Evolutionary conservation across 495 filamentous ascomycete genomes (phyloP).

Genomic region (Penicillium crystallinum): DNA sequence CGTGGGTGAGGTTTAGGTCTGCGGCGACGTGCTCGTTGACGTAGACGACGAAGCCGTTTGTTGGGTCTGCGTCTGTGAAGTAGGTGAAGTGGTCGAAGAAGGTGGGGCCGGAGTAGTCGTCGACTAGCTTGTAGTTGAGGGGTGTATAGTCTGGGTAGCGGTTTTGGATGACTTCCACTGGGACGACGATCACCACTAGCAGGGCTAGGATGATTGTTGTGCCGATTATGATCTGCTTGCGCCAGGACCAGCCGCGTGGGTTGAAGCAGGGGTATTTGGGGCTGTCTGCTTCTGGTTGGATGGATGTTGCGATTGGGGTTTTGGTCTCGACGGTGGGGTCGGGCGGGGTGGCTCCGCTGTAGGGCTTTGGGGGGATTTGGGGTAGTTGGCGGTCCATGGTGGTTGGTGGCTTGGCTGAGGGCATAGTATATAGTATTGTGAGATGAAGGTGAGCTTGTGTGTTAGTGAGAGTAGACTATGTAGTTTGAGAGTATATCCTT

Average conservation of each 20-base stretch:
- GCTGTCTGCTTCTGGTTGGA: background rate
- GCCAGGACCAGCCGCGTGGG: conserved; percentile 45
- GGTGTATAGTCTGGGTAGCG: conserved; percentile 50
- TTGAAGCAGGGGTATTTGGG: conserved; percentile 34
- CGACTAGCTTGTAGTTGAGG: conserved; percentile 46
- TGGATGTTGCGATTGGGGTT: conserved; percentile 1
- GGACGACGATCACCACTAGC: conserved; percentile 49
- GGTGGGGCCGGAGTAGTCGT: conserved; percentile 42
- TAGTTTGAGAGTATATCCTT: background rate
- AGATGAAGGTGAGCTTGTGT: background rate
- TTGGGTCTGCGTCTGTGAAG: conserved; percentile 48
- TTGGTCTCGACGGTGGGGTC: conserved; percentile 17
- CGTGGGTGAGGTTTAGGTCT: conserved; percentile 48
- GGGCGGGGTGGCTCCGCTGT: conserved; percentile 19
- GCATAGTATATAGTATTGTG: background rate
- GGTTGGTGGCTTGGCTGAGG: background rate
- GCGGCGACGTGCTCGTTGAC: conserved; percentile 22
- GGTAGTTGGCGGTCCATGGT: conserved; percentile 22
- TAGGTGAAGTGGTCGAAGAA: conserved; percentile 54
- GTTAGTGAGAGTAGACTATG: background rate
- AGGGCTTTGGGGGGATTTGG: conserved; percentile 14
- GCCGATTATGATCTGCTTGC: conserved; percentile 36
- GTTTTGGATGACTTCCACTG: conserved; percentile 44
- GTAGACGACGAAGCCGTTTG: conserved; percentile 49
- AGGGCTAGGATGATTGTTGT: conserved; percentile 36